Conservation (phyloP, 108 stramenopile species). For the Skeletonema potamos region DNA sequence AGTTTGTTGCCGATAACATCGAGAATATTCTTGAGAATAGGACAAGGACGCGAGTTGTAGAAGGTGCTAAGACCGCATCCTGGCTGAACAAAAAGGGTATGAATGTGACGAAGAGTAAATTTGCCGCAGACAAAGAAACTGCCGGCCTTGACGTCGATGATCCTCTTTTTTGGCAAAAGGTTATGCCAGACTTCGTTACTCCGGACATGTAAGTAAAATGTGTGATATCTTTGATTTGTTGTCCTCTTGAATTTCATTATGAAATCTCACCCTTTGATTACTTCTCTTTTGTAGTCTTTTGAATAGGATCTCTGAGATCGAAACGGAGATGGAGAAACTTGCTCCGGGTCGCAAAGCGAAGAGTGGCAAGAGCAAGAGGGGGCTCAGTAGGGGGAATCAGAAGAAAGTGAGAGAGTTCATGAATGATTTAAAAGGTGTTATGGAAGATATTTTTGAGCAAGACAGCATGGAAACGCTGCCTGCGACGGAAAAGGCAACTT, state of each 20-base stretch:
- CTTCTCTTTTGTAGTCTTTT: conserved; percentile 1
- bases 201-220: conserved; percentile 49
- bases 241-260: background rate
- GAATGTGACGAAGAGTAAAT: conserved; percentile 82
- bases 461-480: conserved; percentile 71
- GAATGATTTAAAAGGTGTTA: conserved; percentile 80
- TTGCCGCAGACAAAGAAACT: conserved; percentile 65
- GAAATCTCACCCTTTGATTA: background rate
- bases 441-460: conserved; percentile 85
- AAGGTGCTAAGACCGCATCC: conserved; percentile 87
- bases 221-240: background rate
- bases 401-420: conserved; percentile 83
- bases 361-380: conserved; percentile 33
- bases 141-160: conserved; percentile 83
- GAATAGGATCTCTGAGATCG: conserved; percentile 36
- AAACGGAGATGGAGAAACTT: conserved; percentile 36
- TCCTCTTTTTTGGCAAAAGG: conserved; percentile 94
- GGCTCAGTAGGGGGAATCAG: conserved; percentile 47
- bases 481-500: conserved; percentile 61
- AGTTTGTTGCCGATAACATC: conserved; percentile 90
- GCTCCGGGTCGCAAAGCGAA: conserved; percentile 29
- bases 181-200: conserved; percentile 94
- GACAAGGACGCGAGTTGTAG: conserved; percentile 86
- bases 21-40: conserved; percentile 88
- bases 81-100: conserved; percentile 90